Evolutionary conservation across 225 moss, liverwort and hornwort genomes (phyloP).

Genomic region (Rhytidiadelphus loreus): DNA sequence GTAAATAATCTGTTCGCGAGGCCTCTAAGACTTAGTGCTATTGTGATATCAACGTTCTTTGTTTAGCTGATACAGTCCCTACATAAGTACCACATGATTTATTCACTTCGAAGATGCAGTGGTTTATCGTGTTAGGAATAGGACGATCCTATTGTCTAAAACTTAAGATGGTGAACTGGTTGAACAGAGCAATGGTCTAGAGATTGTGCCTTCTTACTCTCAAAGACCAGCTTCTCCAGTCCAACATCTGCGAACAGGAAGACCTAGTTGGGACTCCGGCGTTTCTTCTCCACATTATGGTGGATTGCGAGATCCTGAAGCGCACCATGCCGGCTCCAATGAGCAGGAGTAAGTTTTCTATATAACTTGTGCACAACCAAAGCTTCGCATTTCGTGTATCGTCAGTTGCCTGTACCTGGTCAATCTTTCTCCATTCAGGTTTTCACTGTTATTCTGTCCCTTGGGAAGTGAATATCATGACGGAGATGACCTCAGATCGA

Average conservation of each 20-base stretch:
- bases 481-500: background rate
- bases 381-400: background rate
- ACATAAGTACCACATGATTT: background rate
- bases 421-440: background rate
- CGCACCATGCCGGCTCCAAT: slow-evolving; percentile 37
- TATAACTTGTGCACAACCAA: background rate
- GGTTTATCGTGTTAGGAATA: background rate
- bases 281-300: slow-evolving; percentile 59
- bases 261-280: slow-evolving; percentile 62
- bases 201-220: slow-evolving; percentile 74
- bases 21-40: background rate
- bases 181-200: slow-evolving; percentile 78
- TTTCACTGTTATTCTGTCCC: background rate
- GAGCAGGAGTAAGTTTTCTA: slow-evolving; percentile 60
- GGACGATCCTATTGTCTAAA: background rate
- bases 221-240: slow-evolving; percentile 71
- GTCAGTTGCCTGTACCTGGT: background rate
- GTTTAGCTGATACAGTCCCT: background rate
- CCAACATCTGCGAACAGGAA: slow-evolving; percentile 42
- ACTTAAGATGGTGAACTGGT: background rate
- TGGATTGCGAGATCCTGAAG: slow-evolving; percentile 37
- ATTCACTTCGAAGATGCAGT: background rate
- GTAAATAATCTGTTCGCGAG: background rate
- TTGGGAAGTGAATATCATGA: background rate
- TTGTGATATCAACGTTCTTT: background rate